Percentiles rank a stretch among this genome's conserved stretches.
Conservation (phyloP, 352 stramenopile genomes). For the Sclerospora graminicola region DNA sequence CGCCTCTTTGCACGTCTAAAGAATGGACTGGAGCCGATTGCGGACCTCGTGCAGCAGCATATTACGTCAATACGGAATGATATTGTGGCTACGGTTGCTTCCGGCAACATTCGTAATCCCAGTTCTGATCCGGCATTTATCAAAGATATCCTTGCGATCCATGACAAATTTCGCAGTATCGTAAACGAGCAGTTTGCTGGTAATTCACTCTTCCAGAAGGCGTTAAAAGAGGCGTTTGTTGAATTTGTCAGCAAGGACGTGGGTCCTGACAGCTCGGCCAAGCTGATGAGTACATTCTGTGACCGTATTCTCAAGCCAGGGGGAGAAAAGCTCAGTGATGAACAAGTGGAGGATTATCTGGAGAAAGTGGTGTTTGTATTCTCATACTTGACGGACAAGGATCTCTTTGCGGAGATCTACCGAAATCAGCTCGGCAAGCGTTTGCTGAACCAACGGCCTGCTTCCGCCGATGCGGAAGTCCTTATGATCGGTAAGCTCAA, state of each 20-base stretch:
- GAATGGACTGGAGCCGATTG: slow-evolving; percentile 95
- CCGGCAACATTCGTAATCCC: slow-evolving; percentile 89
- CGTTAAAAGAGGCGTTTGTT: slow-evolving; percentile 98
- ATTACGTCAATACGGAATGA: slow-evolving; percentile 87
- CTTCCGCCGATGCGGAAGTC: slow-evolving; percentile 95
- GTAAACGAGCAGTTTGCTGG: slow-evolving; percentile 95
- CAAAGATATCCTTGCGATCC: slow-evolving; percentile 94
- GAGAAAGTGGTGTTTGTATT: slow-evolving; percentile 98
- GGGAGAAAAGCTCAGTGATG: slow-evolving; percentile 96
- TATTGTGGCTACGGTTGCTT: slow-evolving; percentile 83
- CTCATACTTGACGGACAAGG: slow-evolving; percentile 99
- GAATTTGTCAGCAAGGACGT: slow-evolving; percentile 99
- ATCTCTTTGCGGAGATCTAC: slow-evolving; percentile 99
- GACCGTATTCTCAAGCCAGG: slow-evolving; percentile 98
- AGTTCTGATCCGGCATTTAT: slow-evolving; percentile 94
- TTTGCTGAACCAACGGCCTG: slow-evolving; percentile 96
- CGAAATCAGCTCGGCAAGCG: slow-evolving; percentile 98
- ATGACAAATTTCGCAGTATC: slow-evolving; percentile 97
- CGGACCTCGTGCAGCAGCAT: slow-evolving; percentile 93
- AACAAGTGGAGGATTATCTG: slow-evolving; percentile 94
- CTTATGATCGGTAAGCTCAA: slow-evolving; percentile 99
- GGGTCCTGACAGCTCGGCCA: slow-evolving; percentile 93
- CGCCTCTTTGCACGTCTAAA: slow-evolving; percentile 94
- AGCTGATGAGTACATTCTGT: slow-evolving; percentile 99
- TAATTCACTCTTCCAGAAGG: slow-evolving; percentile 98